Percentiles rank a stretch among this genome's conserved stretches.
These are phyloP conservation scores for Saccharomycopsis fermentans DNA, from an alignment of 805 yeast genomes.

Conservation along the genomic window DNA sequence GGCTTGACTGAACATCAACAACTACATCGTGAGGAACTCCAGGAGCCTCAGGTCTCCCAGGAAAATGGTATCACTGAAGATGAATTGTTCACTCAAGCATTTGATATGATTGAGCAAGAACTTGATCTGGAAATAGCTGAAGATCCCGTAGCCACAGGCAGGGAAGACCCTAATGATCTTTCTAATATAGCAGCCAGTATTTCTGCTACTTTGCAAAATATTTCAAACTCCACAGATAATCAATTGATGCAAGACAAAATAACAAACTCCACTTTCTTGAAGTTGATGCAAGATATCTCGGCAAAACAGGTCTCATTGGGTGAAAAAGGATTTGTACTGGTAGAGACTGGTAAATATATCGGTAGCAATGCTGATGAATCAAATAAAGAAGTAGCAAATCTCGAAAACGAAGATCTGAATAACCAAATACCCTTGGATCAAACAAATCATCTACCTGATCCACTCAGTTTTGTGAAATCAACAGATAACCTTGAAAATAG, in stretches of 20 bases:
- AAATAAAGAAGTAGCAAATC: neutral
- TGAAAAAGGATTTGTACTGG: conserved; percentile 28
- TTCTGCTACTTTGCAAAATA: conserved; percentile 29
- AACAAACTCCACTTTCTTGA: conserved; percentile 31
- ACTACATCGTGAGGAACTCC: conserved; percentile 4
- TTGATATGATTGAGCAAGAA: conserved; percentile 23
- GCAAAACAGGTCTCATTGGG: conserved; percentile 31
- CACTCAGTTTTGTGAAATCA: conserved; percentile 7
- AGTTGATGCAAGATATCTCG: conserved; percentile 32
- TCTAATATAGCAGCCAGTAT: conserved; percentile 33
- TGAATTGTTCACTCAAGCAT: conserved; percentile 23
- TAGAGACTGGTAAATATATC: conserved; percentile 27
- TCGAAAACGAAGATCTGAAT: neutral
- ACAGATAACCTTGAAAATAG: neutral
- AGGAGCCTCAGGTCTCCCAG: conserved; percentile 3
- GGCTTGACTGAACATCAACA: conserved; percentile 13
- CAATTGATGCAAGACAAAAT: conserved; percentile 28
- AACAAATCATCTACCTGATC: conserved; percentile 6
- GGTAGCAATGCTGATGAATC: conserved; percentile 23
- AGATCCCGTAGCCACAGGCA: neutral
- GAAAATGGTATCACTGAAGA: conserved; percentile 1
- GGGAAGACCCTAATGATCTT: conserved; percentile 15
- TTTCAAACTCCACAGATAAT: conserved; percentile 22
- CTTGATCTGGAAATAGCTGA: neutral
- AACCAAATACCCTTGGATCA: neutral